Conservation (phyloP, 768 basidiomycete species). For the Boletus fagicola region DNA sequence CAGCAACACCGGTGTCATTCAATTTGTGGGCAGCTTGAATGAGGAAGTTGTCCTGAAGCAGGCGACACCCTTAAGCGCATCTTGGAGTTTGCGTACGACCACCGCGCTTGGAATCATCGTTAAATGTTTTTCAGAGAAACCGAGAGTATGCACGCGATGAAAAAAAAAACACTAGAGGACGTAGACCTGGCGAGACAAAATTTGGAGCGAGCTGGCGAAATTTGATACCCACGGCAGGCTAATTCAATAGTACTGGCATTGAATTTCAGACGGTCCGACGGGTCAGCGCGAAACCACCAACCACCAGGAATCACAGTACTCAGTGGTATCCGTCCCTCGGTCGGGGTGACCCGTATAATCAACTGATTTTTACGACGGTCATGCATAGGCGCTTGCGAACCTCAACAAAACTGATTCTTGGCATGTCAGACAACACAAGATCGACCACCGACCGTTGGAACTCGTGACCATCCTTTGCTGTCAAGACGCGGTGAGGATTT, state of each 20-base stretch:
- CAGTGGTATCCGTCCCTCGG: neutral
- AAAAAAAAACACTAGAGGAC: neutral
- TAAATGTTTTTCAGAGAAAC: neutral
- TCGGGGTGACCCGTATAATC: neutral
- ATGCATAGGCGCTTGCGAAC: neutral
- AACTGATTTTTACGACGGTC: slow-evolving; percentile 4
- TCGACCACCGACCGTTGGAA: slow-evolving; percentile 12
- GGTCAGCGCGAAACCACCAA: neutral
- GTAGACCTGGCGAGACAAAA: neutral
- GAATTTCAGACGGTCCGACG: neutral
- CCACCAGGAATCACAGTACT: neutral
- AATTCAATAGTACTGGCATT: neutral
- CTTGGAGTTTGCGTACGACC: neutral
- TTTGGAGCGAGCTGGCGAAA: neutral
- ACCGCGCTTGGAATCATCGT: neutral
- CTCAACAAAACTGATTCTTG: neutral
- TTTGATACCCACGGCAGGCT: neutral
- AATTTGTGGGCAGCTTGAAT: neutral
- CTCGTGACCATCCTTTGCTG: neutral
- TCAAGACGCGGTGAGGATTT: slow-evolving; percentile 1
- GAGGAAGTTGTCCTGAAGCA: neutral
- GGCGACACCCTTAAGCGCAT: neutral
- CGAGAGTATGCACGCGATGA: too few species aligned
- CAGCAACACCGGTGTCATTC: neutral
- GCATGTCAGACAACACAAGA: slow-evolving; percentile 2